These are phyloP conservation scores for Podaxis rugospora DNA, from an alignment of 768 basidiomycete species.

Conservation along the genomic window DNA sequence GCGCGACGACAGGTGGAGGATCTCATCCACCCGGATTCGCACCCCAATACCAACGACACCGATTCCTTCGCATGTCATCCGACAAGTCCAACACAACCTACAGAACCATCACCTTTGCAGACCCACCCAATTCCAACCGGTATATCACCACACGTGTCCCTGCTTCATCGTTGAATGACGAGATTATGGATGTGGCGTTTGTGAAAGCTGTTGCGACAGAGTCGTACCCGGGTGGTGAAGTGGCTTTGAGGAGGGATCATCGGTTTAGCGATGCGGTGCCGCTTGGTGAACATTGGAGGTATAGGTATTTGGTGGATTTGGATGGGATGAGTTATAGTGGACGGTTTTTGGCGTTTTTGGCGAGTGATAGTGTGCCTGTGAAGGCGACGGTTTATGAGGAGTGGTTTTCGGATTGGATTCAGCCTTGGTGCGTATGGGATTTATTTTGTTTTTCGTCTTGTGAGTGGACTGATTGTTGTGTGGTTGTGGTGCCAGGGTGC, in stretches of 20 bases:
- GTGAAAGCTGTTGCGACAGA: slow-evolving; percentile 65
- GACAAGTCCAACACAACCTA: slow-evolving; percentile 48
- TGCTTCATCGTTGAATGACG: slow-evolving; percentile 47
- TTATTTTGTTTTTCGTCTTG: not conserved
- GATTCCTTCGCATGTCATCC: slow-evolving; percentile 78
- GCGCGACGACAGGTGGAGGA: slow-evolving; percentile 94
- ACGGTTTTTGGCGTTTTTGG: slow-evolving; percentile 73
- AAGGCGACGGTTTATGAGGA: slow-evolving; percentile 86
- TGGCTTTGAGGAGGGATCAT: slow-evolving; percentile 54
- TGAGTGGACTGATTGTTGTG: not conserved
- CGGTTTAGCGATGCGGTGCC: slow-evolving; percentile 69
- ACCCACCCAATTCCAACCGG: slow-evolving; percentile 11
- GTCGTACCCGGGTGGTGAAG: slow-evolving; percentile 69
- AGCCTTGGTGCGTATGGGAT: slow-evolving; percentile 18
- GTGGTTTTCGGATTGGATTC: slow-evolving; percentile 75
- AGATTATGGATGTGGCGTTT: slow-evolving; percentile 84
- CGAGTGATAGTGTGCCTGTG: slow-evolving; percentile 78
- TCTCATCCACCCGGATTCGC: slow-evolving; percentile 82
- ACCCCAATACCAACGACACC: slow-evolving; percentile 80
- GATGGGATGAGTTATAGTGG: slow-evolving; percentile 92
- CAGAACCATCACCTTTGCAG: slow-evolving; percentile 14
- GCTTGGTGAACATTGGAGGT: slow-evolving; percentile 79
- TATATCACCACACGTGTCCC: slow-evolving; percentile 10
- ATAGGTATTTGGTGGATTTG: slow-evolving; percentile 84
- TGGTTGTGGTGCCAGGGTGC: slow-evolving; percentile 51